phyloP scores from a whole-genome alignment of 208 protist species.

The Naegleria lovaniensis region DNA sequence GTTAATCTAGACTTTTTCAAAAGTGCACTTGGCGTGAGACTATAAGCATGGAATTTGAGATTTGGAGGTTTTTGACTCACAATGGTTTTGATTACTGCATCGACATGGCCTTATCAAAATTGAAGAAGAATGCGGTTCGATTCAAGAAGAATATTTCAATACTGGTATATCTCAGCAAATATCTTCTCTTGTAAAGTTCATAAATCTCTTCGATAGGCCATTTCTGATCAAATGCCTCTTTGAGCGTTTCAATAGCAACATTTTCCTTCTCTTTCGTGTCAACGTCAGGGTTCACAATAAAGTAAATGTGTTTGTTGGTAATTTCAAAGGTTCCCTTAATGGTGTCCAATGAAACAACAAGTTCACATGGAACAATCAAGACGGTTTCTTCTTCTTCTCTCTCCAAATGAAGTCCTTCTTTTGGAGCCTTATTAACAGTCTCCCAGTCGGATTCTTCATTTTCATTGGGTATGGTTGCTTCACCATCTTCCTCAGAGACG shows the following conservation, averaged over 20 bases:
- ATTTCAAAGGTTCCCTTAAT: conserved; percentile 12
- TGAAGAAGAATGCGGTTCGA: conserved; percentile 13
- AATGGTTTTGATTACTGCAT: not conserved
- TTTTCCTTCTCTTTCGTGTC: not conserved
- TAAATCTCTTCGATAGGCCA: not conserved
- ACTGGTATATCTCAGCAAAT: not conserved
- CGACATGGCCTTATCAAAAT: not conserved
- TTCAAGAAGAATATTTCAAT: conserved; percentile 19
- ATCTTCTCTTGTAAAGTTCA: conserved; percentile 19
- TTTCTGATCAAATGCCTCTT: not conserved
- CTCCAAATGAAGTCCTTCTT: not conserved
- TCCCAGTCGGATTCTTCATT: not conserved
- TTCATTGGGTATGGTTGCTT: not conserved
- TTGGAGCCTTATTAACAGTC: not conserved
- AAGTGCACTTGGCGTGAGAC: not conserved
- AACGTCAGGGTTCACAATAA: not conserved
- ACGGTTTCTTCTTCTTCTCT: not conserved
- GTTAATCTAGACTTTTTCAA: conserved; percentile 29
- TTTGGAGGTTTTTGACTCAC: not conserved
- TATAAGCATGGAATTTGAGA: conserved; percentile 7
- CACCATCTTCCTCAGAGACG: not conserved
- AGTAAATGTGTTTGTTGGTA: not conserved
- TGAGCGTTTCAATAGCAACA: not conserved
- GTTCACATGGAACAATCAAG: not conserved
- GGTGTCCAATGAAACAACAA: not conserved